A percentile compares a stretch with the other conserved stretches of the same genome.
Conservation (phyloP, 116 monocot species). For the Iris pallida region DNA sequence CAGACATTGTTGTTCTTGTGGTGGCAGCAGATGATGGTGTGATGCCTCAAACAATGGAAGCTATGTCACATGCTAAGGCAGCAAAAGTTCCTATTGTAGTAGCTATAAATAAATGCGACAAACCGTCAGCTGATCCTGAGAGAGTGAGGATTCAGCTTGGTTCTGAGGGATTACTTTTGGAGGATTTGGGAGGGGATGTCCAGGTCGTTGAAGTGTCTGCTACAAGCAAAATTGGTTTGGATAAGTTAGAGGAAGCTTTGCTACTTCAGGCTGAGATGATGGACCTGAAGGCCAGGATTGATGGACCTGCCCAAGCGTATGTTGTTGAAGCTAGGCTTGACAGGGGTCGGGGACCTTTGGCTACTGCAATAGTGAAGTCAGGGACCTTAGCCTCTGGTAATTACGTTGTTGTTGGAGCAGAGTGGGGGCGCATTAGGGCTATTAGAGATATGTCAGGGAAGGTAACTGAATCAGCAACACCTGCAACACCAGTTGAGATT, state of each 20-base stretch:
- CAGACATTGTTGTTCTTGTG: conserved; percentile 94
- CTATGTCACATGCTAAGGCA: conserved; percentile 76
- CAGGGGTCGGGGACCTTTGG: conserved; percentile 80
- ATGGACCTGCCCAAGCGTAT: conserved; percentile 89
- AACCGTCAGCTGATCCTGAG: conserved; percentile 81
- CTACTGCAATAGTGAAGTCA: conserved; percentile 86
- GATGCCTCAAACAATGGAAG: conserved; percentile 98
- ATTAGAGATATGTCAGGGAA: conserved; percentile 70
- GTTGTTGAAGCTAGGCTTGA: conserved; percentile 97
- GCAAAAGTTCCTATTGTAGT: conserved; percentile 93
- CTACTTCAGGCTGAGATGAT: conserved; percentile 96
- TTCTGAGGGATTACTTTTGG: conserved; percentile 76
- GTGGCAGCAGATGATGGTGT: conserved; percentile 99
- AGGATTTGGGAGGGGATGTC: conserved; percentile 95
- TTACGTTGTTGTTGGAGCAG: conserved; percentile 79
- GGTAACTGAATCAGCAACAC: conserved; percentile 37
- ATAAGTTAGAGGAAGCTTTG: conserved; percentile 88
- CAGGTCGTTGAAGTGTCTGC: conserved; percentile 98
- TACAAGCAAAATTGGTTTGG: conserved; percentile 52
- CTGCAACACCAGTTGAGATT: conserved; percentile 86
- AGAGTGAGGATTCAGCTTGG: conserved; percentile 80
- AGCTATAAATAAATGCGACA: conserved; percentile 98
- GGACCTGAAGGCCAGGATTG: conserved; percentile 80
- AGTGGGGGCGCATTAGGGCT: conserved; percentile 81
- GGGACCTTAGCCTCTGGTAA: conserved; percentile 72